Evolutionary conservation across 768 basidiomycete species (phyloP).

Genomic region (Boletus sp.): DNA sequence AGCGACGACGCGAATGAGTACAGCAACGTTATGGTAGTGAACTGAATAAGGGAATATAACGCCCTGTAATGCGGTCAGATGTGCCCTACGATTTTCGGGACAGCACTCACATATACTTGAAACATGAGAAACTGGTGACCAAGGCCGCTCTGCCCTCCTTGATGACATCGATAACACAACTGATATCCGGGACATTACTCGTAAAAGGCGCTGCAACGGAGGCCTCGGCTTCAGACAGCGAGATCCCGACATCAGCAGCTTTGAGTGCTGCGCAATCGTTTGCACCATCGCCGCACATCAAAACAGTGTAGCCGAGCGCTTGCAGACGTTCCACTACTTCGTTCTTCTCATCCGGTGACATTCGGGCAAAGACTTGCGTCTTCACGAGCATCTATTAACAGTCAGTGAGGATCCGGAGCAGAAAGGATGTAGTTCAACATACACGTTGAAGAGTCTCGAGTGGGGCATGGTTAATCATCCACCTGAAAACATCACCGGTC

Average conservation of each 20-base stretch:
- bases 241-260: constrained; percentile 96
- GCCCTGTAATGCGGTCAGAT: constrained; percentile 58
- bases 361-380: constrained; percentile 93
- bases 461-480: constrained; percentile 96
- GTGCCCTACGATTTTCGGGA: background rate
- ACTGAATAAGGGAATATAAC: constrained; percentile 96
- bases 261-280: constrained; percentile 99
- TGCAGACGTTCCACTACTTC: constrained; percentile 96
- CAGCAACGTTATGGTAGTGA: constrained; percentile 93
- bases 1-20: constrained; percentile 96
- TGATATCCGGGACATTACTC: constrained; percentile 87
- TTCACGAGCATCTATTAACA: constrained; percentile 89
- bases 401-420: background rate
- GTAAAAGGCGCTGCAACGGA: constrained; percentile 99
- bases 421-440: background rate
- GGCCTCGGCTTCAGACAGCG: constrained; percentile 95
- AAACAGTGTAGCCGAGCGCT: constrained; percentile 88
- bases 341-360: constrained; percentile 99
- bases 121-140: constrained; percentile 98
- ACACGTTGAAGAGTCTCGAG: constrained; percentile 93
- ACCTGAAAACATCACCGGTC: constrained; percentile 94
- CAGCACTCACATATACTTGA: constrained; percentile 92
- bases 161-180: constrained; percentile 94
- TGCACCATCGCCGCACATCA: constrained; percentile 98
- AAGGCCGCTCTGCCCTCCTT: constrained; percentile 94